Base-by-base conservation (phyloP, 208 protist species). In the Acanthamoeba rhysodes region DNA sequence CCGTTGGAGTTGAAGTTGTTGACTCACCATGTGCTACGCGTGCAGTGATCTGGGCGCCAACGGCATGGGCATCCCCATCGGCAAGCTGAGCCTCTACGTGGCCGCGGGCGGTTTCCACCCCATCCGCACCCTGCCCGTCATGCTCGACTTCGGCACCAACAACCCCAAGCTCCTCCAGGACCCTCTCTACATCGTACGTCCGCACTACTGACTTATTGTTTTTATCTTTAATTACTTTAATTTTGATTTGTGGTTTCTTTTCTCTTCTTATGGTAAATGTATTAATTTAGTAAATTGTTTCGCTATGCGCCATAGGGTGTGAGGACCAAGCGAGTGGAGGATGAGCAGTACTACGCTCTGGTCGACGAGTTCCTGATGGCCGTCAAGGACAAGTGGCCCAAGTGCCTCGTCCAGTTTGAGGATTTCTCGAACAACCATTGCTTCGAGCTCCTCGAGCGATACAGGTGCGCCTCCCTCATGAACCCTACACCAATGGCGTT, bases 401-500 rank as follows among this genome's bases (percentile, higher is more conserved):
- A 96, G 22, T 85, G 59, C 18, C 72, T 97, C 29, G 45, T 95
- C 16, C 98, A 99, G 98, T 99, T 99, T 88, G 99, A 99, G 97
- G 99, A 99, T 97, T 99, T 99, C 96, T 97, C 96, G 90, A 99
- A 98, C 96, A 98, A 98, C 95, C 97, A 99, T 96, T 98, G 98
- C 95, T 99, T 99, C 95, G 96, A 98, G 53, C 97, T 99, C 66
- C 97, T 99, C 8, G 98, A 98, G 93, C 96, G 97, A 90, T 99
- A 99, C 97, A 50, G 85, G 24, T 68, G 27, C 50, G 50, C 50
- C 8, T 12, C 50, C 12, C 50, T 55, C n/a, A n/a, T n/a, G n/a
- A n/a, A n/a, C n/a, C n/a, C n/a, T n/a, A n/a, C n/a, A n/a, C n/a
- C n/a, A n/a, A n/a, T n/a, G n/a, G n/a, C n/a, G n/a, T n/a, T n/a